Evolutionary conservation across 1,284 basidiomycete species (phyloP).

Genomic region (Trametes hirsuta): DNA sequence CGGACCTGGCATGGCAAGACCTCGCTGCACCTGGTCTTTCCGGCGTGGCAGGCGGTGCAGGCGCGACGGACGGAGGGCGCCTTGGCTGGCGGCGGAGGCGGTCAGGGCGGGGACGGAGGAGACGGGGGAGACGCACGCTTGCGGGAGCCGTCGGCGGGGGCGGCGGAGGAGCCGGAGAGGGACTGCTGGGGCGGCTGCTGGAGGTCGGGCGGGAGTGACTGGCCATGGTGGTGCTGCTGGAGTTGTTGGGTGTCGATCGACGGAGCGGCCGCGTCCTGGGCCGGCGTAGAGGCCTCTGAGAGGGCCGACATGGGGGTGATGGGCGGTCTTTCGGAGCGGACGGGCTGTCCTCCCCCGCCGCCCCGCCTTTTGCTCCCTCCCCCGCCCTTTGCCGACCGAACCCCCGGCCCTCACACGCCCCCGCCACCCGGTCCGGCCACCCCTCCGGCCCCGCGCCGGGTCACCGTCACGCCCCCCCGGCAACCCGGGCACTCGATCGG

Average conservation of each 20-base stretch:
- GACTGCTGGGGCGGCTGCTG: constrained; percentile 37
- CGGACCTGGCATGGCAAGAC: constrained; percentile 75
- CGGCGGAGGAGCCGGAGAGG: constrained; percentile 28
- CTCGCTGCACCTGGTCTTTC: constrained; percentile 80
- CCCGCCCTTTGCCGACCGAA: constrained; percentile 17
- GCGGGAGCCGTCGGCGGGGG: constrained; percentile 41
- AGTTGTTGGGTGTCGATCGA: constrained; percentile 60
- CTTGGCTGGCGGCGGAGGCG: constrained; percentile 53
- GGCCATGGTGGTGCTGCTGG: constrained; percentile 47
- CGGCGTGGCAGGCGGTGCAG: constrained; percentile 77
- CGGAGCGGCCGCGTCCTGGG: constrained; percentile 58
- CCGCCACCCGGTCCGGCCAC: neutral
- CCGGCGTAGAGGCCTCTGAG: constrained; percentile 61
- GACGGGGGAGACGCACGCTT: constrained; percentile 44
- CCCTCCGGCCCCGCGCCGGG: neutral
- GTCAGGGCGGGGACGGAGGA: constrained; percentile 20
- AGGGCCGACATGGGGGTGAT: constrained; percentile 73
- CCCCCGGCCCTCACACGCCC: constrained; percentile 8
- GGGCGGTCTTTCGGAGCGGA: constrained; percentile 54
- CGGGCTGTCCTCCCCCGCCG: constrained; percentile 55
- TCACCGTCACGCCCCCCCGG: constrained; percentile 6
- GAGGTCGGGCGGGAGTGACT: constrained; percentile 46
- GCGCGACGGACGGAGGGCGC: constrained; percentile 77
- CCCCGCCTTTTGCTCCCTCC: constrained; percentile 11
- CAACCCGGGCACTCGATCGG: constrained; percentile 7